Base-by-base conservation (phyloP, 1,284 basidiomycete genomes). In the Coniferiporia weirii region DNA sequence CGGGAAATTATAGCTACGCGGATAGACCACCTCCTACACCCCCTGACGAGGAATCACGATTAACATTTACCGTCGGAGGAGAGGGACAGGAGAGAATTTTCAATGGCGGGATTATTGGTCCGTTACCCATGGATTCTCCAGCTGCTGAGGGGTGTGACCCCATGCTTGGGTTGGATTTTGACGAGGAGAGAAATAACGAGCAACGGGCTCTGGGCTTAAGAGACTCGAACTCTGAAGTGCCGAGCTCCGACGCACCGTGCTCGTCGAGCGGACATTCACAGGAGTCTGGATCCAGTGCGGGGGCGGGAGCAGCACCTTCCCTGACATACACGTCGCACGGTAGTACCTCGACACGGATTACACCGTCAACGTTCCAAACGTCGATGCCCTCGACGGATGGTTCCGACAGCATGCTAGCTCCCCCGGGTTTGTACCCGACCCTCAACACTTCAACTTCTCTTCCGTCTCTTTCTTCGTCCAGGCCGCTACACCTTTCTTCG, bases 21-120 rank as follows among this genome's bases (percentile, higher is more conserved):
- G 61, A 62, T 40, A 36, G 61, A 34, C 61, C 61, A 17, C 61
- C 61, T 17, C 61, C 61, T 32, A 62, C 61, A n/a, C 61, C 61
- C 7, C 61, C 54, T 40, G 54, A 40, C 40, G 61, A 59, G 20
- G 57, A 62, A 19, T 36, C 22, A 43, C 57, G 52, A 15, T 34
- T 56, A 17, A 36, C 57, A 22, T 62, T 62, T 44, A 57, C 53
- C 6, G n/a, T 44, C 12, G 38, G 17, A 22, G 55, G 51, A 3
- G 32, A 36, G 20, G 51, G 54, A 38, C 44, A 50, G 43, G 60
- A 54, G 35, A 43, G 59, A 22, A 59, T 44, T 35, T 34, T 56
- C 35, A 54, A 51, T 56, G 60, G 60, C 15, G 56, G 56, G 15
- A 55, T 61, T 45, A 36, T 58, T 10, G 56, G 56, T 13, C 60